Conservation (phyloP, 164 flowering plant genomes). For the Dillenia turbinata region DNA sequence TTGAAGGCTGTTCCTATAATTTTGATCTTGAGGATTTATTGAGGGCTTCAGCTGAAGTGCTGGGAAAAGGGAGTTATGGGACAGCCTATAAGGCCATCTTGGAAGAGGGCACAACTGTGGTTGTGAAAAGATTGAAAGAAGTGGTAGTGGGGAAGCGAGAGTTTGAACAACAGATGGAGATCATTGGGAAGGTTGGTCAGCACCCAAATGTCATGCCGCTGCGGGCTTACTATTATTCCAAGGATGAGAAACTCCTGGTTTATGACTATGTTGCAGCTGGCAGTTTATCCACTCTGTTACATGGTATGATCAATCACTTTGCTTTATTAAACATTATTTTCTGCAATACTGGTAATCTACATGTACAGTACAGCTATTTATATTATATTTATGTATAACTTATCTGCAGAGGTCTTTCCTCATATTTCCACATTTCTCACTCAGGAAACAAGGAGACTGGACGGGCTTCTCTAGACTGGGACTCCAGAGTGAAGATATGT, state of each 20-base stretch:
- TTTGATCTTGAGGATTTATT: constrained; percentile 70
- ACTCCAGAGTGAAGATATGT: constrained; percentile 46
- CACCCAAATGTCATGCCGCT: constrained; percentile 52
- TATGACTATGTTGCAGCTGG: constrained; percentile 40
- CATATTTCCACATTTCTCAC: background rate
- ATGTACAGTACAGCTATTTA: background rate
- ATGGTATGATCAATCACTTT: constrained; percentile 35
- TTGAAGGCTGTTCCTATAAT: constrained; percentile 38
- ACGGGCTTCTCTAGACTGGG: constrained; percentile 58
- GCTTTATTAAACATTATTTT: background rate
- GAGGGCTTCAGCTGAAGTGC: constrained; percentile 81
- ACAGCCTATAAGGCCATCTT: constrained; percentile 65
- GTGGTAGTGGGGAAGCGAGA: constrained; percentile 51
- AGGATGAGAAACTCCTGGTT: constrained; percentile 69
- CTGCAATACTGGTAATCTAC: background rate
- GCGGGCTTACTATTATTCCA: constrained; percentile 63
- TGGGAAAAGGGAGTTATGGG: constrained; percentile 78
- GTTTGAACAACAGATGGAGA: constrained; percentile 62
- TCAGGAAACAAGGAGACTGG: constrained; percentile 39
- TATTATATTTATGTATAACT: background rate
- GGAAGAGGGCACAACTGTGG: constrained; percentile 55
- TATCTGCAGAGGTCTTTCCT: background rate
- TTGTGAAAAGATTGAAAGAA: constrained; percentile 56
- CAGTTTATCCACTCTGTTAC: constrained; percentile 43
- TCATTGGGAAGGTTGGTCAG: constrained; percentile 33